These are phyloP conservation scores for Acephala macrosclerotiorum DNA, from an alignment of 2,329 filamentous ascomycete species.

Conservation along the genomic window DNA sequence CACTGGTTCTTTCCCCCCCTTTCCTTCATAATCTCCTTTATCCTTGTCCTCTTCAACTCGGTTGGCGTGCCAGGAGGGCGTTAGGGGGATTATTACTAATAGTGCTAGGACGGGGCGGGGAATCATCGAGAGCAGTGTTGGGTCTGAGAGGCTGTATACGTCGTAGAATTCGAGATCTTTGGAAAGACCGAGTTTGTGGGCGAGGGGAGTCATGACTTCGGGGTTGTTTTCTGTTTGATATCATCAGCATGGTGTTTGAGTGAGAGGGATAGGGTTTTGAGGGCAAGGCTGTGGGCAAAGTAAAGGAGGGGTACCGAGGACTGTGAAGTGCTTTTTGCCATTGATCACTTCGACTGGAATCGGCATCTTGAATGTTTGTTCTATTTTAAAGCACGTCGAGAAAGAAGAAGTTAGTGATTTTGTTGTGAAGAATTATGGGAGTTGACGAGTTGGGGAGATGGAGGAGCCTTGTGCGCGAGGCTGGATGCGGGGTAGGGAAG, in stretches of 20 bases:
- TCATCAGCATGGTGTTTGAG: neutral
- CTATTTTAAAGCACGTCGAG: neutral
- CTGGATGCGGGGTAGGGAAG: constrained; percentile 17
- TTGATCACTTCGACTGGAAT: constrained; percentile 29
- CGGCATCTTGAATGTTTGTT: constrained; percentile 28
- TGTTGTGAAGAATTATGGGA: neutral
- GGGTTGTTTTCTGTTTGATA: constrained; percentile 68
- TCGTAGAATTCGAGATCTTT: constrained; percentile 81
- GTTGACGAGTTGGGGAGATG: neutral
- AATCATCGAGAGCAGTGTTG: constrained; percentile 83
- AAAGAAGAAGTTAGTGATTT: neutral
- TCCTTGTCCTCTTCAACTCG: constrained; percentile 76
- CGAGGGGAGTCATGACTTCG: constrained; percentile 83
- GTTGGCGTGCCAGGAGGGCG: constrained; percentile 77
- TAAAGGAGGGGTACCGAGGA: constrained; percentile 30
- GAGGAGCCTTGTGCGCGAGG: constrained; percentile 14
- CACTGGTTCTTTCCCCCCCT: constrained; percentile 76
- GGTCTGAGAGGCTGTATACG: constrained; percentile 89
- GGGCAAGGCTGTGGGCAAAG: neutral
- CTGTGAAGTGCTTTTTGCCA: constrained; percentile 37
- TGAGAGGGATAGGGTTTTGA: neutral
- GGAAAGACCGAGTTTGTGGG: constrained; percentile 86
- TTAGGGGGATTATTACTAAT: constrained; percentile 91
- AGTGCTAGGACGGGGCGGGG: constrained; percentile 88
- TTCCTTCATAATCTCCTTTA: constrained; percentile 68